Evolutionary conservation across 495 filamentous ascomycete genomes (phyloP).

Genomic region (Glonium stellatum): DNA sequence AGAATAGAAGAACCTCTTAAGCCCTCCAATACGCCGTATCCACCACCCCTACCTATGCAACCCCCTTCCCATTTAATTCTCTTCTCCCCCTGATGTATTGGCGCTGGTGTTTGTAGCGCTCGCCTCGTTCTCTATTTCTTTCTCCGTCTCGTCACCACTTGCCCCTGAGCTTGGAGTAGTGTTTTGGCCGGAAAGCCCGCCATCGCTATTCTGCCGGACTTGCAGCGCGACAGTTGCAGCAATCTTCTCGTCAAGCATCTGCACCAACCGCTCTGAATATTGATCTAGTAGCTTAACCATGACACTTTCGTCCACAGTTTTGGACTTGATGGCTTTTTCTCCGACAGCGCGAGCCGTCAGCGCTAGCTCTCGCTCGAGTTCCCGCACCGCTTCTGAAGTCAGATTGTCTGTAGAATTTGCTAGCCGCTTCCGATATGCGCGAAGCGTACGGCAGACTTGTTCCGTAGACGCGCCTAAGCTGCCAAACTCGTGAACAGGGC

Average conservation of each 20-base stretch:
- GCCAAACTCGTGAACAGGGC: slow-evolving; percentile 46
- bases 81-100: not conserved
- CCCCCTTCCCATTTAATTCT: not conserved
- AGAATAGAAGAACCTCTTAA: not conserved
- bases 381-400: slow-evolving; percentile 56
- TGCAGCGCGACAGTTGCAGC: slow-evolving; percentile 29
- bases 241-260: slow-evolving; percentile 65
- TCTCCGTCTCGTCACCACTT: slow-evolving; percentile 1
- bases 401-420: slow-evolving; percentile 51
- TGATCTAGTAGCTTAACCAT: slow-evolving; percentile 61
- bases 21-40: not conserved
- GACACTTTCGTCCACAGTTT: slow-evolving; percentile 47
- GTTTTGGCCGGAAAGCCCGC: slow-evolving; percentile 6
- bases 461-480: slow-evolving; percentile 69
- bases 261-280: slow-evolving; percentile 63
- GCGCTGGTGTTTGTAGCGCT: not conserved
- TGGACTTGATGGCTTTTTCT: slow-evolving; percentile 46
- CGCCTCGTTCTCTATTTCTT: not conserved
- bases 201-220: slow-evolving; percentile 27
- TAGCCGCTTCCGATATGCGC: slow-evolving; percentile 77
- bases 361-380: slow-evolving; percentile 73
- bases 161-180: not conserved
- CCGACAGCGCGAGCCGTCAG: slow-evolving; percentile 65
- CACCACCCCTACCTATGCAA: not conserved
- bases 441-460: slow-evolving; percentile 69